Conservation (phyloP, 805 yeast species). For the Candida endomychidarum region DNA sequence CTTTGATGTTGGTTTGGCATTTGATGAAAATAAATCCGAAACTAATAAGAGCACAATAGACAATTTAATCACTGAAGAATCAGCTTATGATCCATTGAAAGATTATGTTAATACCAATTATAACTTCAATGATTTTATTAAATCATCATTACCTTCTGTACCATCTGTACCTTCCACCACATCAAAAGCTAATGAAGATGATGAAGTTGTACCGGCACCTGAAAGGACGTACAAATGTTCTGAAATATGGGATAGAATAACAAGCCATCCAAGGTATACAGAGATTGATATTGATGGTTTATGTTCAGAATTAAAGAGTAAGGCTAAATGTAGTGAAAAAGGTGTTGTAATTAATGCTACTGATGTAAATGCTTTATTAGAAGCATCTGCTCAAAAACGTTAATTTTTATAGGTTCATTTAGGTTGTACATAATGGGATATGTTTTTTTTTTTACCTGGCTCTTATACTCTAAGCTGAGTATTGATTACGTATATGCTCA, state of each 20-base stretch:
- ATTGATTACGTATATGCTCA: no score
- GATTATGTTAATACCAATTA: constrained; percentile 29
- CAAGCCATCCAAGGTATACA: constrained; percentile 89
- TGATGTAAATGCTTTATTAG: constrained; percentile 66
- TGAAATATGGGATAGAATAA: constrained; percentile 94
- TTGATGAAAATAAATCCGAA: constrained; percentile 25
- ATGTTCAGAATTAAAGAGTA: constrained; percentile 82
- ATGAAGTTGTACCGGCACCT: constrained; percentile 66
- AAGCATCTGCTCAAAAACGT: constrained; percentile 23
- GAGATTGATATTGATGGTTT: constrained; percentile 93
- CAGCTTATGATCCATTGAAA: constrained; percentile 54
- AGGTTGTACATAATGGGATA: constrained; percentile 9
- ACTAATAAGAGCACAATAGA: constrained; percentile 38
- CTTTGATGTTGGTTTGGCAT: constrained; percentile 57
- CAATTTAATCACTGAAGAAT: constrained; percentile 53
- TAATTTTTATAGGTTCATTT: background rate
- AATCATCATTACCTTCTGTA: constrained; percentile 30
- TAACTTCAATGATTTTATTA: constrained; percentile 39
- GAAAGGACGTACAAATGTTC: constrained; percentile 69
- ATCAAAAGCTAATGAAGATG: constrained; percentile 18
- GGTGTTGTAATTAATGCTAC: constrained; percentile 85
- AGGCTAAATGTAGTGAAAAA: constrained; percentile 91
- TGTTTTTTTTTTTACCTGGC: background rate
- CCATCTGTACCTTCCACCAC: constrained; percentile 17
- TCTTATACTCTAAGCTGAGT: background rate